These are phyloP conservation scores for Gnomoniopsis smithogilvyi DNA, from an alignment of 2,329 filamentous ascomycete genomes.

Conservation along the genomic window DNA sequence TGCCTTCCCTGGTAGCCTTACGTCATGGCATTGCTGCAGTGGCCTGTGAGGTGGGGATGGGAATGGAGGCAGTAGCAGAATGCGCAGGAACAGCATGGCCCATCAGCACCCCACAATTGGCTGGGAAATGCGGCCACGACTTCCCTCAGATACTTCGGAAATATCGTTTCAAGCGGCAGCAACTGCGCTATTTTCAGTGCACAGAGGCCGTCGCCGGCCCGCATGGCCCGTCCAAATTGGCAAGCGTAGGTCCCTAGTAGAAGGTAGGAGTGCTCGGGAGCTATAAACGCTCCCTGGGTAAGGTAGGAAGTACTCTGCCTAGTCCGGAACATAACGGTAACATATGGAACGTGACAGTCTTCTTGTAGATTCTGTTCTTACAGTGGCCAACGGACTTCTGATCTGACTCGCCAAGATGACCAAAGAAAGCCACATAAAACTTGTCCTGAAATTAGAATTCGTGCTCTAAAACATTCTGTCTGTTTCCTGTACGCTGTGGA, in stretches of 20 bases:
- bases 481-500: neutral
- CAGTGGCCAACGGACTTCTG: no score
- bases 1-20: no score
- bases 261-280: no score
- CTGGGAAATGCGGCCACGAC: neutral
- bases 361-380: no score
- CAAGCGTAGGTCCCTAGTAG: no score
- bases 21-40: constrained; percentile 4
- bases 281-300: neutral
- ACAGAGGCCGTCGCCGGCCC: neutral
- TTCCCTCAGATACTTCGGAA: neutral
- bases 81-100: neutral
- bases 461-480: no score
- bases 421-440: no score
- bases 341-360: no score
- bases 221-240: neutral
- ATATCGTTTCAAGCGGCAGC: neutral
- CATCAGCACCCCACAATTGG: constrained; percentile 5
- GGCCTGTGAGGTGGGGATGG: neutral
- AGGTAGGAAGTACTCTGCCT: neutral
- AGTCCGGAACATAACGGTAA: no score
- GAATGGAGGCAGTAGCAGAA: neutral
- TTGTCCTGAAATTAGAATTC: no score
- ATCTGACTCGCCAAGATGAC: no score
- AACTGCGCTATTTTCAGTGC: neutral